Percentiles rank a stretch among this genome's conserved stretches.
Conservation (phyloP, 2,329 filamentous ascomycete genomes). For the Alternaria metachromatica region DNA sequence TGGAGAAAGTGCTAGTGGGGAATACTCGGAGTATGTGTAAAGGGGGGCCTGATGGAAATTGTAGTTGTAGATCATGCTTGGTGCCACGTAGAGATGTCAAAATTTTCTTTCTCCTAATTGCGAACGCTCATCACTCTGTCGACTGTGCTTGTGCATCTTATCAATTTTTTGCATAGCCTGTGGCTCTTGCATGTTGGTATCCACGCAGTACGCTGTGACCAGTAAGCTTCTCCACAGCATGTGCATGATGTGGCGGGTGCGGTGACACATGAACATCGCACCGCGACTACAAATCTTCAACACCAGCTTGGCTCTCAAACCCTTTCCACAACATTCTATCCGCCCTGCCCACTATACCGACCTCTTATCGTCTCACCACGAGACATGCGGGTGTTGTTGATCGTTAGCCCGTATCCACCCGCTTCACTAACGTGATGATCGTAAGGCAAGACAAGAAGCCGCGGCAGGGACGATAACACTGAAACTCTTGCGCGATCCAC, state of each 20-base stretch:
- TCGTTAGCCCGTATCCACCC: neutral
- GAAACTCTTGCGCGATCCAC: neutral
- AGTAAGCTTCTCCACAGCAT: neutral
- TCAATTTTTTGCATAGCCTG: neutral
- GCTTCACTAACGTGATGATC: conserved; percentile 3
- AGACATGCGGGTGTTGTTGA: neutral
- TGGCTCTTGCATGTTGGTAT: neutral
- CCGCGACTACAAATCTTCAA: neutral
- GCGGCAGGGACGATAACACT: neutral
- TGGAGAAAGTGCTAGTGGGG: conserved; percentile 42
- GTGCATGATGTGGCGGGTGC: neutral
- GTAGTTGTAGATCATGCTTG: neutral
- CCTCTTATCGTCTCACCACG: neutral
- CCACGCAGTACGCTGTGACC: neutral
- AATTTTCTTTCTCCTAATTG: neutral
- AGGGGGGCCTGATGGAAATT: neutral
- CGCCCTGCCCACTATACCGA: neutral
- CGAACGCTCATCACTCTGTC: neutral
- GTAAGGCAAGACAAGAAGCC: neutral
- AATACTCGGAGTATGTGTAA: neutral
- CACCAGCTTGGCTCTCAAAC: neutral
- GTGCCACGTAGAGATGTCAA: neutral
- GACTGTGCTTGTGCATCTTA: neutral
- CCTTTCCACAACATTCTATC: neutral
- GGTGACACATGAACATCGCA: neutral